phyloP scores from a whole-genome alignment of 352 stramenopile genomes.

The Globisporangium paroecandrum region DNA sequence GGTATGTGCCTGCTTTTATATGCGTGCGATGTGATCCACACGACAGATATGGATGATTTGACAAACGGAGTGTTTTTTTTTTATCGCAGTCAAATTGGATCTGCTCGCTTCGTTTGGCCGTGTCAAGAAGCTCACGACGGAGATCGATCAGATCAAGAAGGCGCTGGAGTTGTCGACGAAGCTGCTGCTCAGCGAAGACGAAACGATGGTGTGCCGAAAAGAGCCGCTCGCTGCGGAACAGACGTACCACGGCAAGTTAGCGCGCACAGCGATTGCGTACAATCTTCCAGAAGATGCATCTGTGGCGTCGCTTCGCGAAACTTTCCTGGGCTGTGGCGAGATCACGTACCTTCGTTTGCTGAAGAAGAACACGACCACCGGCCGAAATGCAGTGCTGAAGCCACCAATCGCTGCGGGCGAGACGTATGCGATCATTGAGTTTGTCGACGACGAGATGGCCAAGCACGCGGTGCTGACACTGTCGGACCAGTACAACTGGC shows the following conservation, averaged over 20 bases:
- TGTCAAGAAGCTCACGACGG: slow-evolving; percentile 85
- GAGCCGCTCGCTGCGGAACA: slow-evolving; percentile 74
- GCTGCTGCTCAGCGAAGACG: slow-evolving; percentile 78
- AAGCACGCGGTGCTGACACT: slow-evolving; percentile 86
- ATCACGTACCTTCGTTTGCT: slow-evolving; percentile 84
- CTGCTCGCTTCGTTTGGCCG: slow-evolving; percentile 79
- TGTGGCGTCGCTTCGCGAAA: slow-evolving; percentile 80
- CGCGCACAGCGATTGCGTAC: slow-evolving; percentile 84
- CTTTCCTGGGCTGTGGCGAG: slow-evolving; percentile 78
- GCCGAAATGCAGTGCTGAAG: slow-evolving; percentile 85
- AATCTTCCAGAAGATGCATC: slow-evolving; percentile 83
- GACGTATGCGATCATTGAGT: slow-evolving; percentile 89
- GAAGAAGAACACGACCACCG: slow-evolving; percentile 88
- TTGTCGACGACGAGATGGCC: slow-evolving; percentile 85
- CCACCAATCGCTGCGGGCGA: slow-evolving; percentile 82
- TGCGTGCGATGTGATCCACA: not conserved
- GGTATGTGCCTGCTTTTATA: slow-evolving; percentile 29
- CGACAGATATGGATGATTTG: not conserved
- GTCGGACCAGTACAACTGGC: slow-evolving; percentile 87
- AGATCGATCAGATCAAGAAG: slow-evolving; percentile 81
- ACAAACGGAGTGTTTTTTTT: slow-evolving; percentile 10
- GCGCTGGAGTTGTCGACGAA: slow-evolving; percentile 82
- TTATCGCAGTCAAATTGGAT: slow-evolving; percentile 67
- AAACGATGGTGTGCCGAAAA: slow-evolving; percentile 84
- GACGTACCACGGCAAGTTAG: slow-evolving; percentile 84